Conservation (phyloP, 768 basidiomycete species). For the Gloeostereum incarnatum region DNA sequence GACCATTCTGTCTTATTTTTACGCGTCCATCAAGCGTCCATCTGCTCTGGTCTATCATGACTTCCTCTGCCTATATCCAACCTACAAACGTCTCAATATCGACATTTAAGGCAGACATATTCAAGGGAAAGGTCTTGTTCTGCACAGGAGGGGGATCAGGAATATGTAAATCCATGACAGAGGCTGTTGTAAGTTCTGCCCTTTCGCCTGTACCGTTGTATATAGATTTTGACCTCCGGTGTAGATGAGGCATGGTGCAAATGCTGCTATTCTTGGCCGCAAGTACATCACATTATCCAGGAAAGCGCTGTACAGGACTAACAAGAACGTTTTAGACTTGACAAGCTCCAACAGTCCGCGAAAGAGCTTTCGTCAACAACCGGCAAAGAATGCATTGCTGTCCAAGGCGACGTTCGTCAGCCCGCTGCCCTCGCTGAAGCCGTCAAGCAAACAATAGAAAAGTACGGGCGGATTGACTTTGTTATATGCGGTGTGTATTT, state of each 20-base stretch:
- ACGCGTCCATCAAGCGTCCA: too few species aligned
- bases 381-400: slow-evolving; percentile 59
- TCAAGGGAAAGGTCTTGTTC: slow-evolving; percentile 85
- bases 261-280: slow-evolving; percentile 77
- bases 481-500: slow-evolving; percentile 75
- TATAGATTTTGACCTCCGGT: slow-evolving; percentile 1
- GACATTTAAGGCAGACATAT: slow-evolving; percentile 72
- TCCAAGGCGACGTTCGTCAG: slow-evolving; percentile 77
- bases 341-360: slow-evolving; percentile 62
- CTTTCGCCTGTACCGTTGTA: neutral
- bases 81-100: slow-evolving; percentile 44
- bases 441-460: slow-evolving; percentile 62
- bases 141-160: slow-evolving; percentile 91
- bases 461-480: slow-evolving; percentile 86
- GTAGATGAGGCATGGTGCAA: slow-evolving; percentile 79
- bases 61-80: slow-evolving; percentile 28
- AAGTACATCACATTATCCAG: slow-evolving; percentile 43
- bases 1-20: too few species aligned
- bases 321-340: slow-evolving; percentile 36
- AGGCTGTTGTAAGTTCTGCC: slow-evolving; percentile 60
- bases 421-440: slow-evolving; percentile 66
- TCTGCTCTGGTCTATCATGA: too few species aligned
- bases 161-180: slow-evolving; percentile 85
- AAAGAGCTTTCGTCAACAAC: slow-evolving; percentile 63
- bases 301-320: slow-evolving; percentile 3